phyloP scores from a whole-genome alignment of 768 basidiomycete genomes.

The Agrocybe praecox region DNA sequence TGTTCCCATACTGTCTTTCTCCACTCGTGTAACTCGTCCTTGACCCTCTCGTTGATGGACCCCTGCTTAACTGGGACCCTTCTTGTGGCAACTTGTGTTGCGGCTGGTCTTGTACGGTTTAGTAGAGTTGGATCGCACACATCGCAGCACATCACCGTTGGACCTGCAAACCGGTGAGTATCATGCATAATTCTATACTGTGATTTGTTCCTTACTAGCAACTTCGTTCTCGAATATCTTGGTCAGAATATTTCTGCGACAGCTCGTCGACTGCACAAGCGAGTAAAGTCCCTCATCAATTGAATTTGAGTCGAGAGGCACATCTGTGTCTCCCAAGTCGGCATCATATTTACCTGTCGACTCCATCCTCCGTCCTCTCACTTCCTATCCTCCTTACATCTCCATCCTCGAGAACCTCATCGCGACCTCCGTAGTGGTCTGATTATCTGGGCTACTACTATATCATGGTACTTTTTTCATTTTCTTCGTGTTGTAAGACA shows the following conservation, averaged over 20 bases:
- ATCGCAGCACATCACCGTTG: constrained; percentile 29
- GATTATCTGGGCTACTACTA: too few species aligned
- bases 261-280: constrained; percentile 27
- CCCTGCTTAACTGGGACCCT: constrained; percentile 12
- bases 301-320: constrained; percentile 7
- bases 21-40: constrained; percentile 8
- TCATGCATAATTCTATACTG: background rate
- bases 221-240: constrained; percentile 18
- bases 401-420: too few species aligned
- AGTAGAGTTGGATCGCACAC: constrained; percentile 16
- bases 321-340: background rate
- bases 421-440: too few species aligned
- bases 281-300: constrained; percentile 29
- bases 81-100: background rate
- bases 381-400: too few species aligned
- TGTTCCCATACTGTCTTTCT: constrained; percentile 4
- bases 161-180: background rate
- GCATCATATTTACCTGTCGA: constrained; percentile 10
- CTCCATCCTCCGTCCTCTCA: too few species aligned
- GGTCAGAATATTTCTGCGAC: constrained; percentile 22
- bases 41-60: background rate
- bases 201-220: constrained; percentile 7
- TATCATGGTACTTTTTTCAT: too few species aligned
- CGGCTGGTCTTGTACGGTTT: constrained; percentile 14
- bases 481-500: too few species aligned